Evolutionary conservation across 176 grass and related monocot species (phyloP).

Genomic region (Triticum turgidum): DNA sequence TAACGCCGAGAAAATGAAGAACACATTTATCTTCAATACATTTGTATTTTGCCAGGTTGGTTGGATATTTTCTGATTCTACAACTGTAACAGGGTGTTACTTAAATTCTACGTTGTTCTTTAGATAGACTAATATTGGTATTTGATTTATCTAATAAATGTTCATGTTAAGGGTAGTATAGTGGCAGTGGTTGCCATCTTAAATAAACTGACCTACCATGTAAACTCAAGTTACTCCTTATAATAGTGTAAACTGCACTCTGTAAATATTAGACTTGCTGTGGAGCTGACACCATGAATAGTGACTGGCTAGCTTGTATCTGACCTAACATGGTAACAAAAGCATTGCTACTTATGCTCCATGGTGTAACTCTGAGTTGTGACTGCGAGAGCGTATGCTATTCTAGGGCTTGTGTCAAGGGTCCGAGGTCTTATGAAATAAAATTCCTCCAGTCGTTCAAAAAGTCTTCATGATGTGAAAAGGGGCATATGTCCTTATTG

Average conservation of each 20-base stretch:
- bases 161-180: not conserved
- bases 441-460: too few relatives aligned
- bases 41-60: constrained; percentile 89
- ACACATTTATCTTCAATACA: constrained; percentile 93
- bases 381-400: not conserved
- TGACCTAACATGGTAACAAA: not conserved
- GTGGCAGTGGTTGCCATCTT: not conserved
- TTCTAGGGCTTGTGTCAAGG: not conserved
- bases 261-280: not conserved
- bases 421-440: not conserved
- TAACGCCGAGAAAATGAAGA: constrained; percentile 65
- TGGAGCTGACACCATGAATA: not conserved
- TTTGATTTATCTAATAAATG: not conserved
- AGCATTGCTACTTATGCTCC: not conserved
- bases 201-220: constrained; percentile 7
- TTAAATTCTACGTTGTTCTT: not conserved
- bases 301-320: not conserved
- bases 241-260: not conserved
- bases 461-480: too few relatives aligned
- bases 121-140: constrained; percentile 1
- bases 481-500: too few relatives aligned
- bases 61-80: constrained; percentile 17
- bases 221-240: not conserved
- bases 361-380: not conserved
- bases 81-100: not conserved